Evolutionary conservation across 1,284 basidiomycete genomes (phyloP), one percentile per base, ranked within the genome.

Genomic region (Leccinum idahoense): DNA sequence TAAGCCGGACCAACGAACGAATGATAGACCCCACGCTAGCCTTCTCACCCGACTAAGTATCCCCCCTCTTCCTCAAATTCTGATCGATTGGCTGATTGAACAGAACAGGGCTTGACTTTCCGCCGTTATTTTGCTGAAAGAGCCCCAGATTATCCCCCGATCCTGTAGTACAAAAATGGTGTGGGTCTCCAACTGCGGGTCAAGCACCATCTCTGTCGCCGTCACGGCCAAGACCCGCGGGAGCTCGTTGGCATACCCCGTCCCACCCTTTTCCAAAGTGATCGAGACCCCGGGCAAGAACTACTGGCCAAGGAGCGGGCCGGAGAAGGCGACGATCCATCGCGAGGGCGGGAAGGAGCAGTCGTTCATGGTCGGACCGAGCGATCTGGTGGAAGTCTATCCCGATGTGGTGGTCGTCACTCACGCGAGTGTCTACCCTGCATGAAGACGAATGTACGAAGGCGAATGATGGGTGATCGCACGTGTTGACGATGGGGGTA

Each of bases 141-240:
- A 39, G 39, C 39, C 39, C 39, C n/a, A 39, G 35, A 5, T 37
- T 2, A 5, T 5, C 35, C 44, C n/a, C n/a, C 44, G n/a, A 46
- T 46, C 11, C 18, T 49, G 46, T 49, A 20, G 46, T 49, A 49
- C 11, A 2, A 20, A 39, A 46, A 59, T 59, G 58, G 46, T 54
- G 46, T 59, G 58, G 58, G 58, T 59, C 29, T 59, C 46, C 29
- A 59, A 59, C 46, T 59, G 58, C 15, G 58, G 58, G n/a, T 15
- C 26, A 2, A 12, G 3, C 29, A 51, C 23, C 8, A 59, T 59
- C 7, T 29, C 29, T 2, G 58, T 59, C n/a, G 29, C 46, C 26
- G 29, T 59, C 14, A 20, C 58, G 18, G 46, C 44, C 18, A 53
- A 32, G 39, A 53, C 8, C 4, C 29, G 58, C n/a, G 58, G 58